Evolutionary conservation across 1,139 yeast species (phyloP), one percentile per base, ranked within the genome.

Genomic region (Suhomyces maxii): DNA sequence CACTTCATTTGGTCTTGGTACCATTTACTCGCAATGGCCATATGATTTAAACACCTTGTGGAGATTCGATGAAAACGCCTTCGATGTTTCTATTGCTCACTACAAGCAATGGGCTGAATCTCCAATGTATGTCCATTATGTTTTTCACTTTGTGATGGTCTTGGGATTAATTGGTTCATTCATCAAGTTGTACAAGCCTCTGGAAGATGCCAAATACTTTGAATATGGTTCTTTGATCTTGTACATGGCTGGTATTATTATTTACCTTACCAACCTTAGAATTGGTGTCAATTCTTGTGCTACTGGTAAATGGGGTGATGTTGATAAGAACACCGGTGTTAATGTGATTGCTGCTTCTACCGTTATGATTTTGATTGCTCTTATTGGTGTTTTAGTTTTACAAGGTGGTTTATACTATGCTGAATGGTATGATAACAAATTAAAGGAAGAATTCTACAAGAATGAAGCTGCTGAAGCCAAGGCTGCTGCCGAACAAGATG

Each of bases 391-490:
- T 18, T 69, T 90, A 47, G 77, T 88, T 11, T 77, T 93, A 55
- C 98, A 93, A 72, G 83, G 80, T 42, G 98, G 98, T 25, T 80
- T 93, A 62, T 89, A 88, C 79, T 91, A 87, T 69, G 96, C 97
- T 41, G 86, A 83, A 58, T 79, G 84, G 79, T 90, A 86, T 51
- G 88, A 83, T 62, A 69, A 69, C 48, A 75, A 76, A 57, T 69
- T 87, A 67, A 73, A 82, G 64, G 68, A 66, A 39, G 72, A 71
- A 40, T 84, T 82, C 58, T 73, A 68, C 52, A 68, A 63, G 43
- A 65, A 72, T 51, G 80, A 78, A 55, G 77, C 76, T 34, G 64
- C 56, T 41, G 67, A 59, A 28, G 59, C 50, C 26, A 61, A 61
- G 6, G 50, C 41, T 11, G 54, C 51, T 8, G 46, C 45, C 11